Evolutionary conservation across 805 yeast species (phyloP).

Genomic region (Wickerhamomyces ciferrii): DNA sequence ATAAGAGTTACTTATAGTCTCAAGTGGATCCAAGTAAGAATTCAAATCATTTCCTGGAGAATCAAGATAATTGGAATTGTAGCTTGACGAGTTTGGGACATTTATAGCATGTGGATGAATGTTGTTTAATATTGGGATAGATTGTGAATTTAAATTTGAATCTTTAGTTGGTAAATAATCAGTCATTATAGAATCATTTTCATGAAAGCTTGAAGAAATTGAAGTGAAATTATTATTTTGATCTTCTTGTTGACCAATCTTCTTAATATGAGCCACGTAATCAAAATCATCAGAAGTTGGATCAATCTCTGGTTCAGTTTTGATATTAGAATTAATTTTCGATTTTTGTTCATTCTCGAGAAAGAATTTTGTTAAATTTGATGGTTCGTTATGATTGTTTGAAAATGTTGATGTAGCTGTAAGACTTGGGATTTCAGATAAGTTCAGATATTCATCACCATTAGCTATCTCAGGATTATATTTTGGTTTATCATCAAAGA

Average conservation of each 20-base stretch:
- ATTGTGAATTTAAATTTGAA: background rate
- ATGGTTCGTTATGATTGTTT: slow-evolving; percentile 6
- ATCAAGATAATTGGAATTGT: slow-evolving; percentile 13
- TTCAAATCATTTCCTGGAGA: slow-evolving; percentile 20
- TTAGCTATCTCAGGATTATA: slow-evolving; percentile 1
- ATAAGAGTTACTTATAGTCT: slow-evolving; percentile 19
- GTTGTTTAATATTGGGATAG: background rate
- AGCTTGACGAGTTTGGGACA: background rate
- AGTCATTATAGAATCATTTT: background rate
- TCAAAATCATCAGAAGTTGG: slow-evolving; percentile 53
- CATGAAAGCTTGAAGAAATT: background rate
- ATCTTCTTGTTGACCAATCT: slow-evolving; percentile 40
- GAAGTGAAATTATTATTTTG: background rate
- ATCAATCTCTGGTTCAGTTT: slow-evolving; percentile 20
- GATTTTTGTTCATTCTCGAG: slow-evolving; percentile 2
- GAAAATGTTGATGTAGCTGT: slow-evolving; percentile 1
- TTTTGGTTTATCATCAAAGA: background rate
- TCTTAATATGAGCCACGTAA: slow-evolving; percentile 58
- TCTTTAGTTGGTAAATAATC: background rate
- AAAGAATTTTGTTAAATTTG: slow-evolving; percentile 21
- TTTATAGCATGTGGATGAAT: background rate
- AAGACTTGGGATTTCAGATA: slow-evolving; percentile 5
- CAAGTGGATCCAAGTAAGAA: slow-evolving; percentile 22
- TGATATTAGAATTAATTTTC: background rate
- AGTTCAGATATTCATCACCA: slow-evolving; percentile 20